A percentile compares a stretch with the other conserved stretches of the same genome.
phyloP scores from a whole-genome alignment of 148 eudicot genomes.

The Rhododendron ferrugineum region DNA sequence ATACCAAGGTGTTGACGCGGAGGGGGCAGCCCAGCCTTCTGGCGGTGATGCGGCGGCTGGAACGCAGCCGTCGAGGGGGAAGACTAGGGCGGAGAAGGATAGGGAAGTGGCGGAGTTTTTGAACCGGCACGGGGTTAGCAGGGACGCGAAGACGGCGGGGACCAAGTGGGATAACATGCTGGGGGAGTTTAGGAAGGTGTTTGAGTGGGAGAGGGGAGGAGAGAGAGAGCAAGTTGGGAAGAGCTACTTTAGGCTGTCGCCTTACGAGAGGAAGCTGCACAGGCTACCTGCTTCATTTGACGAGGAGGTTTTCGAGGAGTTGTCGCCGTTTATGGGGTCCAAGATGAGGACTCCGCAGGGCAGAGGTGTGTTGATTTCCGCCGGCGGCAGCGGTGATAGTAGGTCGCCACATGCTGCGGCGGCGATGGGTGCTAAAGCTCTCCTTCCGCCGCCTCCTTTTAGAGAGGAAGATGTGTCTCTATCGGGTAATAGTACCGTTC shows the following conservation, averaged over 20 bases:
- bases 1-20: slow-evolving; percentile 39
- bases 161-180: slow-evolving; percentile 95
- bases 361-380: not conserved
- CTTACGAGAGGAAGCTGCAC: slow-evolving; percentile 64
- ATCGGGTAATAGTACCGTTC: slow-evolving; percentile 22
- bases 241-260: slow-evolving; percentile 69
- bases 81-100: slow-evolving; percentile 75
- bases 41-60: not conserved
- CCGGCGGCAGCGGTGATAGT: not conserved
- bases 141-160: slow-evolving; percentile 83
- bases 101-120: slow-evolving; percentile 65
- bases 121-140: slow-evolving; percentile 47
- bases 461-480: slow-evolving; percentile 39
- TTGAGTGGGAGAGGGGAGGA: slow-evolving; percentile 81
- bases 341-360: slow-evolving; percentile 38
- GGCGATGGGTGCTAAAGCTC: slow-evolving; percentile 12
- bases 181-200: slow-evolving; percentile 83
- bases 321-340: slow-evolving; percentile 78
- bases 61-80: slow-evolving; percentile 29
- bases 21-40: slow-evolving; percentile 2
- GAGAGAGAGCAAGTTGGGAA: slow-evolving; percentile 61
- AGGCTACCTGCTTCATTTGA: slow-evolving; percentile 84
- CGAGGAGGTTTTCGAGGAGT: slow-evolving; percentile 78
- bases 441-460: slow-evolving; percentile 33
- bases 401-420: slow-evolving; percentile 6